Percentiles rank a stretch among this genome's conserved stretches.
These are phyloP conservation scores for Poa annua DNA, from an alignment of 176 grass and related monocot genomes.

Conservation along the genomic window DNA sequence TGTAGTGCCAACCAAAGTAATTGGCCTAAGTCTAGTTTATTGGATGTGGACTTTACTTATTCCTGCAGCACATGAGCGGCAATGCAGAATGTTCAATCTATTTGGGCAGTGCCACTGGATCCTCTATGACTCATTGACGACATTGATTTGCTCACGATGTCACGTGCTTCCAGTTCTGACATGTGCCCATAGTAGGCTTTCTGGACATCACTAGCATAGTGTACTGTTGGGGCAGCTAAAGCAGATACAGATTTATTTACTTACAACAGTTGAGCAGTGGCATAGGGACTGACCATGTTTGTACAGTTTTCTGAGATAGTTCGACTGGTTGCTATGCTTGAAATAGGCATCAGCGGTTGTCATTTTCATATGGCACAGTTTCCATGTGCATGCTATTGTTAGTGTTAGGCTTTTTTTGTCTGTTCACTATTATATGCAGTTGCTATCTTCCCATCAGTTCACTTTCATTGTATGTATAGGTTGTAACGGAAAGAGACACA, in stretches of 20 bases:
- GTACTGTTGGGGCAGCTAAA: slow-evolving; percentile 32
- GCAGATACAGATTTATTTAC: slow-evolving; percentile 33
- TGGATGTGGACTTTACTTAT: slow-evolving; percentile 36
- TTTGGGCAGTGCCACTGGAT: slow-evolving; percentile 27
- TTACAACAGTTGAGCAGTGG: slow-evolving; percentile 29
- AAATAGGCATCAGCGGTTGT: slow-evolving; percentile 41
- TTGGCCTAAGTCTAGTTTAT: slow-evolving; percentile 30
- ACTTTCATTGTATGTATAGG: slow-evolving; percentile 73
- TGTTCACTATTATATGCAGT: slow-evolving; percentile 40
- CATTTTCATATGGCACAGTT: slow-evolving; percentile 35
- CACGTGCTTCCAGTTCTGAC: slow-evolving; percentile 36
- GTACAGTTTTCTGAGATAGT: slow-evolving; percentile 43
- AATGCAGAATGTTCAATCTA: slow-evolving; percentile 14
- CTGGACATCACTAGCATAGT: slow-evolving; percentile 34
- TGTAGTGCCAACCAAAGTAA: slow-evolving; percentile 11
- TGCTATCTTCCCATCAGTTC: slow-evolving; percentile 49
- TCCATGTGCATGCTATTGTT: slow-evolving; percentile 42
- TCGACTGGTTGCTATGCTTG: slow-evolving; percentile 39
- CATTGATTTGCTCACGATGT: slow-evolving; percentile 5
- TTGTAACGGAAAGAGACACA: slow-evolving; percentile 88
- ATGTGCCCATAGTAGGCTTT: slow-evolving; percentile 24
- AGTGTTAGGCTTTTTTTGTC: slow-evolving; percentile 33
- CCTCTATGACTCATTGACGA: background rate
- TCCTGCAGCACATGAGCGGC: slow-evolving; percentile 29
- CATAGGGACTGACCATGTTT: slow-evolving; percentile 20